Conservation (phyloP, 2,329 filamentous ascomycete genomes). For the Ilyonectria robusta region DNA sequence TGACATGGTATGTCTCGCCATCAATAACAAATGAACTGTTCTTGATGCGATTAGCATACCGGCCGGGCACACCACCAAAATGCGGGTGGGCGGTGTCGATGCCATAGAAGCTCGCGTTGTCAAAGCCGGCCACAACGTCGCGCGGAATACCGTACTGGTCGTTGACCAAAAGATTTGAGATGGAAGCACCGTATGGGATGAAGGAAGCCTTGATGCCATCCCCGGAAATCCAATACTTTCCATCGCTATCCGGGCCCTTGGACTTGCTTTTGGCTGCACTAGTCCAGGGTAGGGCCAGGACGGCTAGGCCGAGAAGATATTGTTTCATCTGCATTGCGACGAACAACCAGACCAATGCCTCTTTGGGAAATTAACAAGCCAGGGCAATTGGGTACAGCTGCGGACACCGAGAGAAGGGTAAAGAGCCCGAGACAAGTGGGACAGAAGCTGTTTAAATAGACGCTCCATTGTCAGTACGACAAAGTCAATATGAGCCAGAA, state of each 20-base stretch:
- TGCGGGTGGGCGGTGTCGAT: constrained; percentile 77
- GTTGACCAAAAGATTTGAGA: constrained; percentile 79
- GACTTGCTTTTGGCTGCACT: constrained; percentile 3
- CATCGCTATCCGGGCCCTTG: constrained; percentile 66
- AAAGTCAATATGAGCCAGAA: background rate
- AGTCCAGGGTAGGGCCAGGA: constrained; percentile 18
- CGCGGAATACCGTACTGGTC: constrained; percentile 78
- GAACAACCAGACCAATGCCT: background rate
- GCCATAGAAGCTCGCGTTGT: constrained; percentile 81
- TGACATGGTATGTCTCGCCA: constrained; percentile 70
- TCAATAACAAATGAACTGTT: constrained; percentile 81
- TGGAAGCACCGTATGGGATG: constrained; percentile 81
- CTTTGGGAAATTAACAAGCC: background rate
- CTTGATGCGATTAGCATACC: constrained; percentile 86
- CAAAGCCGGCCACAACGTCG: constrained; percentile 81
- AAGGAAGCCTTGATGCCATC: constrained; percentile 78
- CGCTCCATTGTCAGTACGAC: background rate
- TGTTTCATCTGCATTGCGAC: background rate
- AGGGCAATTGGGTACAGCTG: background rate
- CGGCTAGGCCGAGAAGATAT: background rate
- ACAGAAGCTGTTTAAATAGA: background rate
- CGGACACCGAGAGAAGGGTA: background rate
- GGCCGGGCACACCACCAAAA: constrained; percentile 80
- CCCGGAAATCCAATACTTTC: constrained; percentile 81
- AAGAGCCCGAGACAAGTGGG: background rate